phyloP scores from a whole-genome alignment of 805 yeast genomes.

The Huiozyma sinensis region DNA sequence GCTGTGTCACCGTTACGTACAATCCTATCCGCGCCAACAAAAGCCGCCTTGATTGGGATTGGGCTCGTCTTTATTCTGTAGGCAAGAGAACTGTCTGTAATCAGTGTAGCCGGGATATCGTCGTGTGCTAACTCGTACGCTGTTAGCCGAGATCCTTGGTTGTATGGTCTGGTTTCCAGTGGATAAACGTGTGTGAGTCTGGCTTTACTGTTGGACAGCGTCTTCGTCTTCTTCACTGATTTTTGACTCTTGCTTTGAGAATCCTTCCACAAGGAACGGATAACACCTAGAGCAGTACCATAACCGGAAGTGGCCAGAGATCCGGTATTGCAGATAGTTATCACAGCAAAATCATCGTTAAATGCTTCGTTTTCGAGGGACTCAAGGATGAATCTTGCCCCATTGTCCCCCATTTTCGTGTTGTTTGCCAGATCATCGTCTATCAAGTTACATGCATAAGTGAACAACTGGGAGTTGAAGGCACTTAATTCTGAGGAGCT shows the following conservation, averaged over 20 bases:
- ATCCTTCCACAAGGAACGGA: constrained; percentile 55
- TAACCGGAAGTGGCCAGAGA: constrained; percentile 95
- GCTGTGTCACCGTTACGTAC: constrained; percentile 93
- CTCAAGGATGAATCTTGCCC: constrained; percentile 53
- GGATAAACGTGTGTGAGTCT: constrained; percentile 68
- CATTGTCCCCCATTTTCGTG: constrained; percentile 66
- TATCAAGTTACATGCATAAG: constrained; percentile 46
- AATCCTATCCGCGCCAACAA: constrained; percentile 93
- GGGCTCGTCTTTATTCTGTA: constrained; percentile 41
- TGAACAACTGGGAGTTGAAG: constrained; percentile 26
- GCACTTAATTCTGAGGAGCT: constrained; percentile 18
- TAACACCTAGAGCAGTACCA: constrained; percentile 92
- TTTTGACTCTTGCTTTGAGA: constrained; percentile 23
- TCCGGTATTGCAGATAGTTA: constrained; percentile 95
- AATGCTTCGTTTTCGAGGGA: constrained; percentile 38
- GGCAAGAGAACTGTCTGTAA: constrained; percentile 88
- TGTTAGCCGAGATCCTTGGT: constrained; percentile 90
- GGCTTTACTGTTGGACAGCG: constrained; percentile 25
- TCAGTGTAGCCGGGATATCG: constrained; percentile 73
- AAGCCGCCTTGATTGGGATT: constrained; percentile 74
- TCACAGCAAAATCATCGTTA: constrained; percentile 60
- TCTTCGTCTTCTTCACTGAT: constrained; percentile 18
- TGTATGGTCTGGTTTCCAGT: constrained; percentile 91
- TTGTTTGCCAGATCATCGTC: constrained; percentile 75
- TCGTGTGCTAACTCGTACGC: constrained; percentile 86